phyloP scores from a whole-genome alignment of 2,329 filamentous ascomycete species.

The Scedosporium boydii region DNA sequence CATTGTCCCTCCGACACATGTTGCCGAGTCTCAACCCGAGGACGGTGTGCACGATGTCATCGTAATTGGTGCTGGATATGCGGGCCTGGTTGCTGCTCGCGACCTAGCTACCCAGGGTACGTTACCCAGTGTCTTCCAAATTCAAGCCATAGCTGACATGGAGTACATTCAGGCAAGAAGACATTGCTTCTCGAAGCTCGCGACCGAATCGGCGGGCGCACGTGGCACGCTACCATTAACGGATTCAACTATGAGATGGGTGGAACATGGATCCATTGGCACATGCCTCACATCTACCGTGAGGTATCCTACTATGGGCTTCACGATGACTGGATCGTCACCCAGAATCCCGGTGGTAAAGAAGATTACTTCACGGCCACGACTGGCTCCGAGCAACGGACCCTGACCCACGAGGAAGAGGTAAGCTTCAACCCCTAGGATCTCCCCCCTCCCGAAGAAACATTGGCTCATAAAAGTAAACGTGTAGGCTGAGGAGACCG shows the following conservation, averaged over 20 bases:
- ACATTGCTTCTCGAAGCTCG: constrained; percentile 10
- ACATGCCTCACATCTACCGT: constrained; percentile 26
- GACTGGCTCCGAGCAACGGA: neutral
- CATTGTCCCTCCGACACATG: neutral
- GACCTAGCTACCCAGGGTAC: constrained; percentile 13
- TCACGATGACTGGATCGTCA: constrained; percentile 15
- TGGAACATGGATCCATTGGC: constrained; percentile 31
- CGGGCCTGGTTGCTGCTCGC: constrained; percentile 20
- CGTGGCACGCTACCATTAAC: constrained; percentile 24
- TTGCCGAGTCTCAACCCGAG: neutral
- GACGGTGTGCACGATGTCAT: constrained; percentile 10
- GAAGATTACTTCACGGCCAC: neutral
- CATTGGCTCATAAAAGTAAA: neutral
- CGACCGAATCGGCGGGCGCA: constrained; percentile 30
- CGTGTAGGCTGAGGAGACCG: neutral
- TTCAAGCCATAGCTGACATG: too few relatives aligned
- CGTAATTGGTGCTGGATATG: constrained; percentile 18
- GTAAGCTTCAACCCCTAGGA: neutral
- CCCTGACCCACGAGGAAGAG: neutral
- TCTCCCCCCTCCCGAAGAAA: neutral
- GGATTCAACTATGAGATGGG: constrained; percentile 30
- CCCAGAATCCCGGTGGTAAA: neutral
- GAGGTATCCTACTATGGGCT: constrained; percentile 33
- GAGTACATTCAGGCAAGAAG: too few relatives aligned
- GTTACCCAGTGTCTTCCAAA: too few relatives aligned